Conservation (phyloP, 23 red algal genomes). For the Agarophyton chilense region DNA sequence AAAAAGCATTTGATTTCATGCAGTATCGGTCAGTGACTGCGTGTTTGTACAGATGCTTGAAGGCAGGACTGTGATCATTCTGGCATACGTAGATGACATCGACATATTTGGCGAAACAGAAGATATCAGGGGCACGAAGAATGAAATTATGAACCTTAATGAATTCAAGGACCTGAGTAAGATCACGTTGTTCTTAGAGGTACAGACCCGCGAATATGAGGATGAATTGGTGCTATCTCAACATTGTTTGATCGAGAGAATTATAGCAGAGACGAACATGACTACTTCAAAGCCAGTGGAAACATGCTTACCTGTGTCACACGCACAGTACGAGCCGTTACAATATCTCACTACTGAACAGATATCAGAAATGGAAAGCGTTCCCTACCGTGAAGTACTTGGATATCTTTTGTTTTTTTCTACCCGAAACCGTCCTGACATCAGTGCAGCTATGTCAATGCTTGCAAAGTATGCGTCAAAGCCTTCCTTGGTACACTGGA, state of each 20-base stretch:
- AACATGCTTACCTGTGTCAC: slow-evolving; percentile 6
- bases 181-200: neutral
- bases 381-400: slow-evolving; percentile 19
- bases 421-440: slow-evolving; percentile 3
- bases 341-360: neutral
- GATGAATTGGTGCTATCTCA: neutral
- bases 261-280: slow-evolving; percentile 7
- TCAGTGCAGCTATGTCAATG: slow-evolving; percentile 20
- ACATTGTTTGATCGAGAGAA: neutral
- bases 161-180: neutral
- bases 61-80: neutral
- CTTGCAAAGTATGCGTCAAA: slow-evolving; percentile 4
- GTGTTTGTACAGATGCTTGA: neutral
- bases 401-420: slow-evolving; percentile 28
- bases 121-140: neutral
- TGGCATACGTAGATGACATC: slow-evolving; percentile 37
- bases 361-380: neutral
- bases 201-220: neutral
- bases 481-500: neutral
- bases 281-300: neutral
- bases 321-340: neutral
- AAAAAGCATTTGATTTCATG: neutral
- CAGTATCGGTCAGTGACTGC: neutral
- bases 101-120: neutral
- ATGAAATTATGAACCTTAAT: neutral